A percentile compares a stretch with the other conserved stretches of the same genome.
phyloP scores from a whole-genome alignment of 2,329 filamentous ascomycete species.

The Trichoderma guizhouense region DNA sequence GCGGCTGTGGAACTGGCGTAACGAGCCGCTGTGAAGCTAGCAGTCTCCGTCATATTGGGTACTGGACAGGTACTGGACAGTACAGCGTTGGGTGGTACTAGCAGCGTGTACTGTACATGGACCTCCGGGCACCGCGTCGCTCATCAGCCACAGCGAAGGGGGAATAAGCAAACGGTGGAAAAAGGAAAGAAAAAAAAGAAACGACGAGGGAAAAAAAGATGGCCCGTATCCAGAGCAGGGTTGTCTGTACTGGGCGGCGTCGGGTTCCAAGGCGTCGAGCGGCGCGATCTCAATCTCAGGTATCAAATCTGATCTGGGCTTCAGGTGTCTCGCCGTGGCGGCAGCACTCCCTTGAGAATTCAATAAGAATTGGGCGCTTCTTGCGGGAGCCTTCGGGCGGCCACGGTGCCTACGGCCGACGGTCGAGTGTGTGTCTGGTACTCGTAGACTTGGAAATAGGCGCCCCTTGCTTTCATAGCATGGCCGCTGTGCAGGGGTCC shows the following conservation, averaged over 20 bases:
- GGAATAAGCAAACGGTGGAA: neutral
- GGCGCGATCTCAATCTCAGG: neutral
- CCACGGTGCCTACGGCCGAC: conserved; percentile 9
- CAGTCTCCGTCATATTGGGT: conserved; percentile 20
- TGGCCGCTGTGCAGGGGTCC: conserved; percentile 18
- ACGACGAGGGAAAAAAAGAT: neutral
- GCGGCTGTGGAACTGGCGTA: conserved; percentile 18
- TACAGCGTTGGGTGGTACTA: conserved; percentile 2
- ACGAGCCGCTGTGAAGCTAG: conserved; percentile 20
- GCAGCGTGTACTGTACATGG: conserved; percentile 9
- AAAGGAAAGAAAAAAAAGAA: conserved; percentile 1
- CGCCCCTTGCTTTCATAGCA: conserved; percentile 18
- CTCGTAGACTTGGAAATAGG: conserved; percentile 9
- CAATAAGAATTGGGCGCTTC: neutral
- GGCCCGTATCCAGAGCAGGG: neutral
- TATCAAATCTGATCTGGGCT: neutral
- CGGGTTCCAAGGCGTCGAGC: neutral
- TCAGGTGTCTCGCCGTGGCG: neutral
- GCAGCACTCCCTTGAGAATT: neutral
- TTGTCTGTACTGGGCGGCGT: neutral
- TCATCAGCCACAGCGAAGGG: conserved; percentile 15
- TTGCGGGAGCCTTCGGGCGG: neutral
- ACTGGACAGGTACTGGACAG: neutral
- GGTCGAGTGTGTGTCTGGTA: neutral
- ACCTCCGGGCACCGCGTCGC: conserved; percentile 1